Conservation (phyloP, 768 basidiomycete species). For the Russula dissimulans region DNA sequence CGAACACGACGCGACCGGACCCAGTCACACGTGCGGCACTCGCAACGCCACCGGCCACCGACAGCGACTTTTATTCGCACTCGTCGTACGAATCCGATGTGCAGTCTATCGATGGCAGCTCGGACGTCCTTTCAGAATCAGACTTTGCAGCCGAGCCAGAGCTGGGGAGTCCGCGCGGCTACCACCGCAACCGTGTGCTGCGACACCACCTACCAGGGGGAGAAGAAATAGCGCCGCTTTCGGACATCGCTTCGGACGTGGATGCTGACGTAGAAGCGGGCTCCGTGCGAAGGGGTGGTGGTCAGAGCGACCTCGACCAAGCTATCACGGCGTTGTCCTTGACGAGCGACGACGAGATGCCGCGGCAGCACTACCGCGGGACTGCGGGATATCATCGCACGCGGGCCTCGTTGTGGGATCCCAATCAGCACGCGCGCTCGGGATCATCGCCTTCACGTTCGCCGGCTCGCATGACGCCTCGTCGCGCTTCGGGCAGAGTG, state of each 20-base stretch:
- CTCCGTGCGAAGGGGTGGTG: not conserved
- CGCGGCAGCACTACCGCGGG: slow-evolving; percentile 19
- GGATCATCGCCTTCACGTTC: slow-evolving; percentile 50
- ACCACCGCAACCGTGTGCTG: not conserved
- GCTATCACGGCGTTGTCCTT: slow-evolving; percentile 27
- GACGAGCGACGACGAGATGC: slow-evolving; percentile 22
- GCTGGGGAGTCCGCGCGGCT: not conserved
- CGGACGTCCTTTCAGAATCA: slow-evolving; percentile 20
- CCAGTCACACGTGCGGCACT: slow-evolving; percentile 34
- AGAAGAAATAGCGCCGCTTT: slow-evolving; percentile 5
- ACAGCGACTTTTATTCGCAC: slow-evolving; percentile 48
- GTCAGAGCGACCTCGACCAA: slow-evolving; percentile 9
- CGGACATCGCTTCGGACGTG: slow-evolving; percentile 27
- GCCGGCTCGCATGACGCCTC: slow-evolving; percentile 33
- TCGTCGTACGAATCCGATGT: slow-evolving; percentile 35
- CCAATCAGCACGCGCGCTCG: slow-evolving; percentile 26
- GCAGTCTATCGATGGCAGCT: slow-evolving; percentile 19
- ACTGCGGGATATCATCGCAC: slow-evolving; percentile 25
- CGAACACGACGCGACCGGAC: slow-evolving; percentile 59
- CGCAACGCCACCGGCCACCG: slow-evolving; percentile 68
- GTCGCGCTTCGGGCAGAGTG: slow-evolving; percentile 15
- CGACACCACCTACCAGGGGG: not conserved
- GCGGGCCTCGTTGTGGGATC: slow-evolving; percentile 22
- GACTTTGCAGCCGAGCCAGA: slow-evolving; percentile 11
- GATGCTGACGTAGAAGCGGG: slow-evolving; percentile 24